Evolutionary conservation across 2,329 filamentous ascomycete genomes (phyloP).

Genomic region (Cladobotryum mycophilum): DNA sequence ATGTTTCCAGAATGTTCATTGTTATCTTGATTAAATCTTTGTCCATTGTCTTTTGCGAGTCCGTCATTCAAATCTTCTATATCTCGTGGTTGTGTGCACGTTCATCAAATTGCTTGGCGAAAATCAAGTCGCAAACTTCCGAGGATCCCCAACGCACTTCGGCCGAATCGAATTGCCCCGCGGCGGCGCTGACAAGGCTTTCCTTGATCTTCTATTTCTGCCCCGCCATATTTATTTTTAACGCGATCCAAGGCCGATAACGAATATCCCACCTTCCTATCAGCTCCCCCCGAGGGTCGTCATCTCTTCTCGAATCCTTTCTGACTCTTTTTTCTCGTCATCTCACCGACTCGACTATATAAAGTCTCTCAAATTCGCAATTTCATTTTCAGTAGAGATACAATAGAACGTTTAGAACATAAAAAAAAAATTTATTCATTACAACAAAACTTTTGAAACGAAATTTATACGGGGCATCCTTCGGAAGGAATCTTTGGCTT

Average conservation of each 20-base stretch:
- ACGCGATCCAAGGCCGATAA: background rate
- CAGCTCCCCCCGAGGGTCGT: background rate
- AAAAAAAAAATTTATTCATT: background rate
- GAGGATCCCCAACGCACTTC: no score
- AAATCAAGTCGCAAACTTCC: no score
- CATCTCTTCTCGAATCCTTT: background rate
- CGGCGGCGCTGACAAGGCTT: no score
- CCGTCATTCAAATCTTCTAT: no score
- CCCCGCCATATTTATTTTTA: background rate
- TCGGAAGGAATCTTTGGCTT: conserved; percentile 1
- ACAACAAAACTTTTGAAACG: no score
- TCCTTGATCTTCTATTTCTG: background rate
- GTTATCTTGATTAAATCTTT: no score
- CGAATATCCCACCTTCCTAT: background rate
- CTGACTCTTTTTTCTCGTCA: background rate
- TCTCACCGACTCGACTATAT: background rate
- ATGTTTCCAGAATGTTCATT: no score
- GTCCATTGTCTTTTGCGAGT: no score
- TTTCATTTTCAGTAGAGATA: background rate
- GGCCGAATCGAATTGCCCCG: no score
- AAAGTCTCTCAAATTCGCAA: background rate
- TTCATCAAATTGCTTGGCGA: no score
- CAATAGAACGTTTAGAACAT: background rate
- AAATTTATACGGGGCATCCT: no score
- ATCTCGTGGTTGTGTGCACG: no score